Base-by-base conservation (phyloP, 2,329 filamentous ascomycete genomes). In the Nigrospora sphaerica region DNA sequence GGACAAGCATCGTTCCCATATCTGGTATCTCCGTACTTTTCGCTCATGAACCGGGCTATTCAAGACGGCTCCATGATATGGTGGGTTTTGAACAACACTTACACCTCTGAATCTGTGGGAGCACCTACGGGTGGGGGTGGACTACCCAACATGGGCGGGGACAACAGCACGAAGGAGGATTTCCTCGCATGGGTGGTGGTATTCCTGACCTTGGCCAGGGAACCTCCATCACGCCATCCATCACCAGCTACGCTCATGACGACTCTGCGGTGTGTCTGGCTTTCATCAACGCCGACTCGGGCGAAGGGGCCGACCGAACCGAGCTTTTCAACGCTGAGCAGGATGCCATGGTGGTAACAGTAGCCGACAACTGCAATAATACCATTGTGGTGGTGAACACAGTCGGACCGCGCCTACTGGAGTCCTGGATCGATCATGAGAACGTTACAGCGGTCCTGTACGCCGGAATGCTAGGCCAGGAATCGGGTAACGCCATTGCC, bases 381-480 rank as follows among this genome's bases (percentile, higher is more conserved):
- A 86, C 81, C 12, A 71, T 87, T 34, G 76, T 86, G 32, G 72
- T 86, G 49, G 73, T 86, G 47, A 83, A 86, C 64, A 78, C 77
- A 10, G 75, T 79, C 16, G 80, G 81, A 3, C 70, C 81, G 3
- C 75, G 84, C 28, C 64, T 83, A 10, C 63, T 85, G 31, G 71
- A 77, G 46, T 67, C 76, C 2, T 82, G 72, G 64, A 72, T 75
- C 48, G 62, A 76, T n/a, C 70, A 78, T 56, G 67, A 70, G 7
- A 83, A 83, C 57, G 71, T 84, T 23, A 81, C 77, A 6, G 81
- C 78, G 14, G 75, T 85, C 32, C 56, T 84, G 4, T 81, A 73
- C 60, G 78, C 76, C 33, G 75, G 76, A 54, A 65, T 83, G 18
- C 78, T 80, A 0, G 81, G 81, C 7, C 74, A 85, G 54, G 75